A percentile compares a stretch with the other conserved stretches of the same genome.
Conservation (phyloP, 805 yeast species). For the Priceomyces castillae region DNA sequence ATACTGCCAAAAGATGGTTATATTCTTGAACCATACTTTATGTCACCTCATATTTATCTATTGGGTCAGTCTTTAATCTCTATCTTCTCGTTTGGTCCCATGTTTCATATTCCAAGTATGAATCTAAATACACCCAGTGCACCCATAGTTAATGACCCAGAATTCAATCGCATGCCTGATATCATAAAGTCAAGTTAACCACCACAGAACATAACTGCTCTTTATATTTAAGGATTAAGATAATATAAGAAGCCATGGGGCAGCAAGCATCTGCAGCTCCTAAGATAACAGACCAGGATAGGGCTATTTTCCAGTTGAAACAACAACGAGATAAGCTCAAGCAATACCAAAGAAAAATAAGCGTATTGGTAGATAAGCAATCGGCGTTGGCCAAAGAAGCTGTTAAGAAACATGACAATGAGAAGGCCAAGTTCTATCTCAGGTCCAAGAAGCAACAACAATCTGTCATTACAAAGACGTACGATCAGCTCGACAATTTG, state of each 20-base stretch:
- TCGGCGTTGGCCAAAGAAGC: conserved; percentile 56
- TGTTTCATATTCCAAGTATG: no score
- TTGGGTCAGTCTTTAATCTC: no score
- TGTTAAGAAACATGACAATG: conserved; percentile 50
- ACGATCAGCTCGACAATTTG: conserved; percentile 72
- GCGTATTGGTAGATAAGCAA: conserved; percentile 59
- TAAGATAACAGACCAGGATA: conserved; percentile 78
- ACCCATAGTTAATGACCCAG: conserved; percentile 3
- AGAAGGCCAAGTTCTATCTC: conserved; percentile 65
- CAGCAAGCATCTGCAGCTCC: conserved; percentile 46
- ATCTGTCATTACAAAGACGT: conserved; percentile 64
- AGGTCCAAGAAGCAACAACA: conserved; percentile 82
- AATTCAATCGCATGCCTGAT: background rate
- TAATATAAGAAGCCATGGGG: conserved; percentile 32
- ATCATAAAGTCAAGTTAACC: background rate
- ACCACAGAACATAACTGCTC: background rate
- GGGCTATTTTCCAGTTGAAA: conserved; percentile 82
- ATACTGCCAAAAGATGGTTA: no score
- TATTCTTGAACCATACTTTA: no score
- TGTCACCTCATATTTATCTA: no score
- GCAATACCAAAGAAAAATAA: conserved; percentile 65
- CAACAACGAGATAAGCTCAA: conserved; percentile 81
- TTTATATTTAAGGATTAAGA: background rate
- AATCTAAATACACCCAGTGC: no score
- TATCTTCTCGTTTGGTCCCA: no score